Evolutionary conservation across 1,284 basidiomycete genomes (phyloP), one percentile per base, ranked within the genome.

Genomic region (Takashimella koratensis): DNA sequence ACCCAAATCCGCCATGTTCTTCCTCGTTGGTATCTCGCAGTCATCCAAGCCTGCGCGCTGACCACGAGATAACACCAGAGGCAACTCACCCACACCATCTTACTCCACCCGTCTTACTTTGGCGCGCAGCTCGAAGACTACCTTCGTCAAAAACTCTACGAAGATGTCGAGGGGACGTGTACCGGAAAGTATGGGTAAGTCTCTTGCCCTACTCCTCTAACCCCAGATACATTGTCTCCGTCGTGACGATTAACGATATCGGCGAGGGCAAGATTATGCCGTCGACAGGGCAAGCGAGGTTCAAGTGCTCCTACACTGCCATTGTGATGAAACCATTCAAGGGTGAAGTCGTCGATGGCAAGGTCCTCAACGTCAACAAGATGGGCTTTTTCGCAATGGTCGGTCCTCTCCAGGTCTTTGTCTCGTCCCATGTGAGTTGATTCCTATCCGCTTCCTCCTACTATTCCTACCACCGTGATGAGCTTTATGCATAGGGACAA

Each of bases 261-360:
- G 90, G 90, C 24, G 87, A 88, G 75, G 92, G 91, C 19, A 89
- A 91, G 81, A 89, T 98, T 16, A 80, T 95, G 50, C 86, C 89
- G 43, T 92, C 92, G 5, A 92, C 87, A 27, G 94, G 94, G 1
- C 89, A 95, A 74, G 94, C 94, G 3, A 90, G 95, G 76, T 97
- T 97, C 75, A 83, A 90, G 60, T 90, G 89, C 26, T 81, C 86
- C 46, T 95, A 94, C 76, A 85, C 88, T 21, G 93, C 93, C 10
- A 90, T 97, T 62, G 92, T 97, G 30, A 94, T 94, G 82, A 92
- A 94, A 76, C 94, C 93, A 27, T 98, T 98, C 83, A 97, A 98
- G 77, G 94, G 94, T 21, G 95, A 98, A 76, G 95, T 98, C 4
- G 90, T 98, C 36, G 96, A 98, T 75, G 95, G 92, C 1, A 86